Evolutionary conservation across 2,329 filamentous ascomycete genomes (phyloP).

Genomic region (Pyrenophora teres): DNA sequence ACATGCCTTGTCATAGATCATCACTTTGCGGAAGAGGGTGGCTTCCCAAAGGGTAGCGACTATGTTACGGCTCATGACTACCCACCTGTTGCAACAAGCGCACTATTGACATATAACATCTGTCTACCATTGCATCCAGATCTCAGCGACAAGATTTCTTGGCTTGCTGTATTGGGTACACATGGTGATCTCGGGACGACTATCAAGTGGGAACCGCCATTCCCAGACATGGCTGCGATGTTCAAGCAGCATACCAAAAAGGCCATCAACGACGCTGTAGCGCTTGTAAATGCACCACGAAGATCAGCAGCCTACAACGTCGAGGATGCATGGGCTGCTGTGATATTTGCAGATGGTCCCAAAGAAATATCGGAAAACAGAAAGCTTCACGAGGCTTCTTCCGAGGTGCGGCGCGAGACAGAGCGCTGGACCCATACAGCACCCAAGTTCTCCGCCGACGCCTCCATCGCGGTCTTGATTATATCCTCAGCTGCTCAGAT

Average conservation of each 20-base stretch:
- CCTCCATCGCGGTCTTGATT: conserved; percentile 65
- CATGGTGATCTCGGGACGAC: conserved; percentile 69
- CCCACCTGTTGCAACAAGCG: conserved; percentile 68
- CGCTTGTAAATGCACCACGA: conserved; percentile 68
- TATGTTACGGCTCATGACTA: conserved; percentile 67
- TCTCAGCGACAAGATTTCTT: conserved; percentile 58
- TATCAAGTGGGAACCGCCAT: conserved; percentile 68
- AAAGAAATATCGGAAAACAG: conserved; percentile 56
- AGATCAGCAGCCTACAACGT: conserved; percentile 66
- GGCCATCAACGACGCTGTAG: conserved; percentile 65
- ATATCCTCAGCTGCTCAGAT: conserved; percentile 66
- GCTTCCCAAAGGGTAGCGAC: conserved; percentile 61
- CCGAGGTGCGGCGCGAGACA: conserved; percentile 65
- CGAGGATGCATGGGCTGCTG: conserved; percentile 62
- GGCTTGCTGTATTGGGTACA: conserved; percentile 68
- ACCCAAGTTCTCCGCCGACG: conserved; percentile 67
- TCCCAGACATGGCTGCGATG: conserved; percentile 66
- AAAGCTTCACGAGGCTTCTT: conserved; percentile 59
- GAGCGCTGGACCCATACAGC: conserved; percentile 65
- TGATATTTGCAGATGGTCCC: conserved; percentile 58
- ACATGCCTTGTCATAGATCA: conserved; percentile 68
- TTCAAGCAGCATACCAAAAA: conserved; percentile 68
- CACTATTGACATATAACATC: conserved; percentile 67
- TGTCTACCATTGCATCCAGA: conserved; percentile 61
- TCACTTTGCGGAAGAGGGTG: conserved; percentile 60